Evolutionary conservation across 148 eudicot species (phyloP).

Genomic region (Pouteria glomerata): DNA sequence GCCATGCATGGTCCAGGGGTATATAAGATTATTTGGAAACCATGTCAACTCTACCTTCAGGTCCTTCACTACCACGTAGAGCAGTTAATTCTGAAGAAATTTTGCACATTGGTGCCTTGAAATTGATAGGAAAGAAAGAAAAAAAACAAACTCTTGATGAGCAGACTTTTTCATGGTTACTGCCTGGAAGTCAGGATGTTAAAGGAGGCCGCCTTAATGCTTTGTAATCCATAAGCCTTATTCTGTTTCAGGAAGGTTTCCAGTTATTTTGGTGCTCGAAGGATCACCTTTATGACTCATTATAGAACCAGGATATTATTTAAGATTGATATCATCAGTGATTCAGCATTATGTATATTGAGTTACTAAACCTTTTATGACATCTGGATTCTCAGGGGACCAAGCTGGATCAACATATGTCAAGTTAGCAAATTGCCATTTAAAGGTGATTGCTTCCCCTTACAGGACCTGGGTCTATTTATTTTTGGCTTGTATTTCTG

Average conservation of each 20-base stretch:
- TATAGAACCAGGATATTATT: too few species aligned
- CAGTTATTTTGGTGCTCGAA: not conserved
- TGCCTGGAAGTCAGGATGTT: too few species aligned
- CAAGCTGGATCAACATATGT: constrained; percentile 37
- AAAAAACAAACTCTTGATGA: not conserved
- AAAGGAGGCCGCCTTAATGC: not conserved
- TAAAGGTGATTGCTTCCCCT: constrained; percentile 27
- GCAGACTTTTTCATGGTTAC: not conserved
- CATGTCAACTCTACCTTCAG: not conserved
- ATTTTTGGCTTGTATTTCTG: not conserved
- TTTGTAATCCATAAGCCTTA: not conserved
- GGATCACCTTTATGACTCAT: not conserved
- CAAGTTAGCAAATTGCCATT: constrained; percentile 39
- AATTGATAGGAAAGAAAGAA: not conserved
- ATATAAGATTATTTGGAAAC: not conserved
- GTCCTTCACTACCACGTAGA: not conserved
- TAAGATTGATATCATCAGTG: not conserved
- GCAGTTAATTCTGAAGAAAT: not conserved
- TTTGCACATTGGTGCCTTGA: not conserved
- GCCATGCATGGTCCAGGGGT: not conserved
- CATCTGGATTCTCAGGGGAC: constrained; percentile 35
- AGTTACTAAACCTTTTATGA: not conserved
- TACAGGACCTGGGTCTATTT: not conserved
- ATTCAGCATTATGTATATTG: not conserved
- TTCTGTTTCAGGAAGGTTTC: not conserved